Percentiles rank a stretch among this genome's conserved stretches.
Conservation (phyloP, 768 basidiomycete genomes). For the Lyophyllum atratum region DNA sequence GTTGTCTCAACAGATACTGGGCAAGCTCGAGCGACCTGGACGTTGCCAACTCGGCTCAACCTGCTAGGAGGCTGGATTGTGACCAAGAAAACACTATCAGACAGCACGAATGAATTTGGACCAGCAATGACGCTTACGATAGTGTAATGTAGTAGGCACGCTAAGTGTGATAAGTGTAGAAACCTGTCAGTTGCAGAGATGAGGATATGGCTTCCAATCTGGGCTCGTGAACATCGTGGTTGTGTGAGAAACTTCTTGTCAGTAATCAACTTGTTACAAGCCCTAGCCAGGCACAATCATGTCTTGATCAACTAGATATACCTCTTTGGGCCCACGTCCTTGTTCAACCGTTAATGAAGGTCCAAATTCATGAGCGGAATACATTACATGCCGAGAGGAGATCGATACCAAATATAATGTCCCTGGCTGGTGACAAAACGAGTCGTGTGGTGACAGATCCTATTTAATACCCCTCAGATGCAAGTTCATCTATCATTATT, state of each 20-base stretch:
- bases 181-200: slow-evolving; percentile 1
- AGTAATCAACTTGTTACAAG: slow-evolving; percentile 11
- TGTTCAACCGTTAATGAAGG: not conserved
- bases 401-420: not conserved
- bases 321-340: not conserved
- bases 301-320: slow-evolving; percentile 6
- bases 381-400: not conserved
- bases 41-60: not conserved
- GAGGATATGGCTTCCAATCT: not conserved
- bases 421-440: too few species aligned
- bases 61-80: not conserved
- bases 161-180: not conserved
- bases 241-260: slow-evolving; percentile 11
- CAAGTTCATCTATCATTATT: not conserved
- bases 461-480: not conserved
- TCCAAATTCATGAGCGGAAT: not conserved
- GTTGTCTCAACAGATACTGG: not conserved
- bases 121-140: not conserved
- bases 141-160: not conserved
- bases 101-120: not conserved
- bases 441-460: not conserved
- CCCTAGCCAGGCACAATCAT: slow-evolving; percentile 16
- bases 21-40: not conserved
- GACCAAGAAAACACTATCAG: not conserved
- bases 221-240: slow-evolving; percentile 10